Evolutionary conservation across 345 rosid genomes (phyloP).

Genomic region (Toxicodendron radicans): DNA sequence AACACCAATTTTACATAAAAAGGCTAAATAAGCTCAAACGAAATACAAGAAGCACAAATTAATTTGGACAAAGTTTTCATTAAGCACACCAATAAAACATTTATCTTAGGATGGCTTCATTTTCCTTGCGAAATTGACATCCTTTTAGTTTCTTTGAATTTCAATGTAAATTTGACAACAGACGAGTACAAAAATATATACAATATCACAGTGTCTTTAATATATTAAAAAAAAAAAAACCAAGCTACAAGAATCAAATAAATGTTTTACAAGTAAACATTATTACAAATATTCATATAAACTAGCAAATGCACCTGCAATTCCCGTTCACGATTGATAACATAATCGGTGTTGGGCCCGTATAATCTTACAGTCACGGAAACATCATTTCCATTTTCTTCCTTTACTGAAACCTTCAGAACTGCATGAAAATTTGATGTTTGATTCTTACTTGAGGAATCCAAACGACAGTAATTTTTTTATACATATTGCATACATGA

Average conservation of each 20-base stretch:
- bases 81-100: not conserved
- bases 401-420: constrained; percentile 80
- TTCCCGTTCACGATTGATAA: constrained; percentile 79
- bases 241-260: not conserved
- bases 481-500: not conserved
- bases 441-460: not conserved
- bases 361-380: constrained; percentile 75
- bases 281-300: not conserved
- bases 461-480: constrained; percentile 1
- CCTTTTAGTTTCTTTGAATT: not conserved
- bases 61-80: not conserved
- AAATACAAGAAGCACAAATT: not conserved
- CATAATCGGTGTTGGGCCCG: constrained; percentile 94
- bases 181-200: not conserved
- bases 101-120: not conserved
- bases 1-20: constrained; percentile 8
- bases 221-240: not conserved
- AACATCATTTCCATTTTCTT: constrained; percentile 48
- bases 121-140: not conserved
- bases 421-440: constrained; percentile 41
- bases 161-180: not conserved
- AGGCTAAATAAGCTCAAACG: not conserved
- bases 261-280: not conserved
- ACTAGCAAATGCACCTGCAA: constrained; percentile 44
- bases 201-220: not conserved